A percentile compares a stretch with the other conserved stretches of the same genome.
Conservation (phyloP, 129 eudicot species). For the sunflower (Helianthus annuus) region HanXRQr2.0-SUNRISE NC_035449.2:131575385-131575884, state of each 20-base stretch:
- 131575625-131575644: conserved; percentile 4
- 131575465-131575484: too few species aligned
- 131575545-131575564: neutral
- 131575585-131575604: neutral
- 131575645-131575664: conserved; percentile 22
- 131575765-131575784: conserved; percentile 64
- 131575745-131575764: conserved; percentile 58
- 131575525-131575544: neutral
- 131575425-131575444: too few species aligned
- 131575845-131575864: neutral
- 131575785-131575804: conserved; percentile 69
- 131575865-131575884: too few species aligned
- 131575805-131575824: conserved; percentile 86
- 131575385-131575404: too few species aligned
- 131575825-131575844: neutral
- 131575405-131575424: too few species aligned
- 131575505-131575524: neutral
- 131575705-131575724: conserved; percentile 66
- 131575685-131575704: conserved; percentile 76
- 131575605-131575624: neutral
- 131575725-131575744: conserved; percentile 77
- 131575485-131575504: too few species aligned
- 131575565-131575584: conserved; percentile 7
- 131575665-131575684: conserved; percentile 71
- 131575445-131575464: too few species aligned